A percentile compares a stretch with the other conserved stretches of the same genome.
These are phyloP conservation scores for Eucalyptus erythrocorys DNA, from an alignment of 345 rosid genomes.

Conservation along the genomic window DNA sequence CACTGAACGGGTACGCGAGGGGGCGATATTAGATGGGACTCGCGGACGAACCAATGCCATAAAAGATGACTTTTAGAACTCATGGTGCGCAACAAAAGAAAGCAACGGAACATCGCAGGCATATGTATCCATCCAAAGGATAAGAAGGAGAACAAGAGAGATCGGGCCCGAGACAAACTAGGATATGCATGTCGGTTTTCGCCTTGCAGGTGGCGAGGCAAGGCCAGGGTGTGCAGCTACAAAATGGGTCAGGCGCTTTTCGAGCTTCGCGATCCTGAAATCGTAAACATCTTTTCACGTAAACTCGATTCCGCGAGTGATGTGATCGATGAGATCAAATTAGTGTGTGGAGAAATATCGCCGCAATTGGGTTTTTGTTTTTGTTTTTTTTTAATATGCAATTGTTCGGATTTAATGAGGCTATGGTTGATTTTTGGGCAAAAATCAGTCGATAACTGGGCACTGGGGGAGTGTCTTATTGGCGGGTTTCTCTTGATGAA, in stretches of 20 bases:
- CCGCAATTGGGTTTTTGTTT: not conserved
- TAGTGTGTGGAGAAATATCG: not conserved
- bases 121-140: not conserved
- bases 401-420: not conserved
- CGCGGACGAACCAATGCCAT: conserved; percentile 19
- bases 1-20: not conserved
- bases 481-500: not conserved
- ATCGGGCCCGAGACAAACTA: not conserved
- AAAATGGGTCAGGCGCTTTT: not conserved
- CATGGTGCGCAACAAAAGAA: conserved; percentile 33
- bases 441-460: not conserved
- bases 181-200: not conserved
- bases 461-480: not conserved
- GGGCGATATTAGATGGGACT: not conserved
- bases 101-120: conserved; percentile 12
- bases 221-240: not conserved
- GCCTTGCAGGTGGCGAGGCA: not conserved
- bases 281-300: not conserved
- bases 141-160: not conserved
- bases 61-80: conserved; percentile 23
- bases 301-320: not conserved
- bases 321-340: not conserved
- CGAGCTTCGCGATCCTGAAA: not conserved
- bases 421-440: not conserved
- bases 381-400: not conserved